phyloP scores from a whole-genome alignment of 192 early-diverging fungal genomes.

The Backusella parvicylindrica region DNA sequence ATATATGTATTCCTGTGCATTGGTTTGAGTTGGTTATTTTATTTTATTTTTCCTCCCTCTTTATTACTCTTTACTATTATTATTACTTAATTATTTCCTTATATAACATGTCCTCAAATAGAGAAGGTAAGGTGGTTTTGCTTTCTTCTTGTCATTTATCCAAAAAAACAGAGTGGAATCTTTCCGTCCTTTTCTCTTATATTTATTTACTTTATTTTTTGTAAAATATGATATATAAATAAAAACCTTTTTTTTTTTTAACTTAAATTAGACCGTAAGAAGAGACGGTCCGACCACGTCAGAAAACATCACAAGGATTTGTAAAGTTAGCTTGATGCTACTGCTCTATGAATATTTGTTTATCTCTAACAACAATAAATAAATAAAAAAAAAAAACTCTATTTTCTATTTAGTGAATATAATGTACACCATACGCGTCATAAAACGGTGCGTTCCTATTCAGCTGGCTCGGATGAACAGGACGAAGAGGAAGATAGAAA shows the following conservation, averaged over 20 bases:
- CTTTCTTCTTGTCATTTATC: background rate
- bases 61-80: background rate
- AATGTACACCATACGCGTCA: background rate
- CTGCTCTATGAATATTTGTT: background rate
- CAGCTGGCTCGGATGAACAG: slow-evolving; percentile 1
- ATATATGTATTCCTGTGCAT: too few relatives aligned
- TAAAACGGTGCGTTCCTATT: slow-evolving; percentile 1
- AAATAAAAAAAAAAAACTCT: too few relatives aligned
- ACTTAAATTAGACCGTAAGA: background rate
- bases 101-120: slow-evolving; percentile 9
- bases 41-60: background rate
- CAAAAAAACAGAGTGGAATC: background rate
- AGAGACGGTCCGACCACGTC: background rate
- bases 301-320: background rate
- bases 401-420: background rate
- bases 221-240: background rate
- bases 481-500: slow-evolving; percentile 83
- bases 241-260: background rate
- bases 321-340: background rate
- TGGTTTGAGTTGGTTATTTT: too few relatives aligned
- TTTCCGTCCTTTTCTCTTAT: background rate
- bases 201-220: background rate
- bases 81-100: background rate
- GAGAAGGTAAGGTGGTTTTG: slow-evolving; percentile 6
- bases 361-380: background rate